Conservation (phyloP, 352 stramenopile genomes). For the Phytopythium vexans region DNA sequence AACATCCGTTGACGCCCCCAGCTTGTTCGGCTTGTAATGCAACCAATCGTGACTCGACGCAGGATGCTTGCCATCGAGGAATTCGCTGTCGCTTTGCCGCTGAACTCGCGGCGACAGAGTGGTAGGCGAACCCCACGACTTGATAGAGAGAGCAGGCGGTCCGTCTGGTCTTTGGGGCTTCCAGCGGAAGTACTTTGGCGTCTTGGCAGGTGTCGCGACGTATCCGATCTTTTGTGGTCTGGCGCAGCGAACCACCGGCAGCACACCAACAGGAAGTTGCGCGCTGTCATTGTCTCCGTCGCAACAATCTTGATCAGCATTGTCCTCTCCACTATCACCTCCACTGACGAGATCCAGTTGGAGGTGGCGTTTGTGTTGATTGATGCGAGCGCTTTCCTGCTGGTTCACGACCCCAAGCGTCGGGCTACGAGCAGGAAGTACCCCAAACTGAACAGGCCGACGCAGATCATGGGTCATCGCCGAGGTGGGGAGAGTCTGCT, state of each 20-base stretch:
- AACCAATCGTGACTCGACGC: constrained; percentile 6
- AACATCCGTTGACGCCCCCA: too few species aligned
- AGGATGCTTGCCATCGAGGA: background rate
- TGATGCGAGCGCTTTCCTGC: constrained; percentile 24
- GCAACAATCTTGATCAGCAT: constrained; percentile 1
- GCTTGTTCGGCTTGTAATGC: too few species aligned
- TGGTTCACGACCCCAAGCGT: constrained; percentile 50
- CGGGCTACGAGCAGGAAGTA: constrained; percentile 33
- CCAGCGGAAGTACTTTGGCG: constrained; percentile 65
- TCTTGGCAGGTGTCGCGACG: constrained; percentile 36
- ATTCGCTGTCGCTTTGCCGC: constrained; percentile 6
- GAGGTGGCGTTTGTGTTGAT: constrained; percentile 25
- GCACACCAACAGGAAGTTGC: constrained; percentile 31
- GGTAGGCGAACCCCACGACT: background rate
- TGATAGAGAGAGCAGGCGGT: background rate
- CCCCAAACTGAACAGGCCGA: constrained; percentile 51
- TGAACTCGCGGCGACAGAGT: constrained; percentile 19
- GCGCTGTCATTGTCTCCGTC: too few species aligned
- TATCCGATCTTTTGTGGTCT: constrained; percentile 35
- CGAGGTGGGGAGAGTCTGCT: too few species aligned
- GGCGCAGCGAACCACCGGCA: constrained; percentile 49
- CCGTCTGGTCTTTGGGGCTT: constrained; percentile 21
- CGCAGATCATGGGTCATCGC: constrained; percentile 54
- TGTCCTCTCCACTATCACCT: constrained; percentile 11
- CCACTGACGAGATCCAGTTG: constrained; percentile 11